Evolutionary conservation across 805 yeast species (phyloP).

Genomic region (Yamadazyma phyllophila): DNA sequence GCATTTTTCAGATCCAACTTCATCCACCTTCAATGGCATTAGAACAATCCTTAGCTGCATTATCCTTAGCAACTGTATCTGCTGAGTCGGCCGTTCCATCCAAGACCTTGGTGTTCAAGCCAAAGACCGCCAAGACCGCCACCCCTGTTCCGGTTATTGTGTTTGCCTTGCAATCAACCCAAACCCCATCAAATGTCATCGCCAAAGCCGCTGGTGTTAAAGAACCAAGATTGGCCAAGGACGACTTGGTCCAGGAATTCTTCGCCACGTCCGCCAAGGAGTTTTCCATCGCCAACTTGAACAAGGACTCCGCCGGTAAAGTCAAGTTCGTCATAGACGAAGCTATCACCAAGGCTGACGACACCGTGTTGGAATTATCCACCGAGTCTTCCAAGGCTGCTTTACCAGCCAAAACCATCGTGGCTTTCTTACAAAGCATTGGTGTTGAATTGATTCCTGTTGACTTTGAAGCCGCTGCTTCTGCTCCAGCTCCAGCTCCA

Average conservation of each 20-base stretch:
- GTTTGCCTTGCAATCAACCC: conserved; percentile 68
- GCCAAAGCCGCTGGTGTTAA: conserved; percentile 69
- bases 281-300: conserved; percentile 55
- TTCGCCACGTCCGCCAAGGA: conserved; percentile 59
- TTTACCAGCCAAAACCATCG: conserved; percentile 45
- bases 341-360: conserved; percentile 35
- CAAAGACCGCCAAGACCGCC: conserved; percentile 83
- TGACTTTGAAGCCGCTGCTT: conserved; percentile 51
- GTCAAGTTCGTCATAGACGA: conserved; percentile 60
- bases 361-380: conserved; percentile 42
- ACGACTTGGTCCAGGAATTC: conserved; percentile 67
- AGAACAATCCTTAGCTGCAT: conserved; percentile 62
- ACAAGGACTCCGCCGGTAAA: conserved; percentile 47
- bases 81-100: conserved; percentile 53
- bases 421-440: conserved; percentile 46
- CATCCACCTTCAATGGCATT: conserved; percentile 50
- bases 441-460: conserved; percentile 52
- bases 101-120: conserved; percentile 83
- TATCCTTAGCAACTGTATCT: conserved; percentile 46
- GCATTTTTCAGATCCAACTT: conserved; percentile 1
- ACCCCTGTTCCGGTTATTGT: conserved; percentile 77
- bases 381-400: conserved; percentile 53
- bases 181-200: conserved; percentile 63
- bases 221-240: conserved; percentile 86
- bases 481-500: conserved; percentile 21